Percentiles rank a stretch among this genome's conserved stretches.
Conservation (phyloP, 2,329 filamentous ascomycete genomes). For the Alternaria tenuissima region DNA sequence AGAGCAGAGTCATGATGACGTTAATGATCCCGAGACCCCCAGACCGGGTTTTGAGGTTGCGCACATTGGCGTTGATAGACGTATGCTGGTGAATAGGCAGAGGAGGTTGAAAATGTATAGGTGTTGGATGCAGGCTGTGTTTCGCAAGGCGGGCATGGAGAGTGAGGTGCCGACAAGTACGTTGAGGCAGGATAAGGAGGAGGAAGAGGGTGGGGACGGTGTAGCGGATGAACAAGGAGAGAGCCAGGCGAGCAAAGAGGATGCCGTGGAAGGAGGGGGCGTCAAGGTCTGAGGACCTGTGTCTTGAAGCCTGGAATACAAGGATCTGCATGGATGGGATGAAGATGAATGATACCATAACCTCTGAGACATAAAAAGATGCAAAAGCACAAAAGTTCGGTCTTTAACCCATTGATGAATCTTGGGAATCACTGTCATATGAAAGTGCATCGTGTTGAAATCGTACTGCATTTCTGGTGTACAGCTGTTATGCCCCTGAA, state of each 20-base stretch:
- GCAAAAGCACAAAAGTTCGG: neutral
- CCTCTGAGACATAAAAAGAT: neutral
- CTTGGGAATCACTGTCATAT: neutral
- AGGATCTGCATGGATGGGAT: neutral
- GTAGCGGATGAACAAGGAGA: neutral
- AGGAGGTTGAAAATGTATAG: constrained; percentile 96
- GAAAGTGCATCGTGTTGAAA: neutral
- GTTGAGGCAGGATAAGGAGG: constrained; percentile 38
- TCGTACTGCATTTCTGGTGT: constrained; percentile 6
- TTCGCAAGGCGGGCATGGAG: constrained; percentile 65
- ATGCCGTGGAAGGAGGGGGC: neutral
- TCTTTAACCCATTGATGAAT: neutral
- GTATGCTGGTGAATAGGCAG: constrained; percentile 90
- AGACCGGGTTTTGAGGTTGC: constrained; percentile 68
- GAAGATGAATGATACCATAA: constrained; percentile 4
- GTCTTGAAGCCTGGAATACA: neutral
- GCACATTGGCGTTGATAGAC: constrained; percentile 83
- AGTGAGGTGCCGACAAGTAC: constrained; percentile 47
- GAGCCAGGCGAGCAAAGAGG: neutral
- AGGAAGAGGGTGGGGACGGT: constrained; percentile 2
- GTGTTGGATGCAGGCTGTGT: constrained; percentile 91
- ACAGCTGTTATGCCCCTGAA: neutral
- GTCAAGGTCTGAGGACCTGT: neutral
- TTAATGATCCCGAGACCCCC: constrained; percentile 12
- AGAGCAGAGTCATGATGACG: constrained; percentile 7